Conservation (phyloP, 345 rosid genomes). For the Eucalyptus polybractea region DNA sequence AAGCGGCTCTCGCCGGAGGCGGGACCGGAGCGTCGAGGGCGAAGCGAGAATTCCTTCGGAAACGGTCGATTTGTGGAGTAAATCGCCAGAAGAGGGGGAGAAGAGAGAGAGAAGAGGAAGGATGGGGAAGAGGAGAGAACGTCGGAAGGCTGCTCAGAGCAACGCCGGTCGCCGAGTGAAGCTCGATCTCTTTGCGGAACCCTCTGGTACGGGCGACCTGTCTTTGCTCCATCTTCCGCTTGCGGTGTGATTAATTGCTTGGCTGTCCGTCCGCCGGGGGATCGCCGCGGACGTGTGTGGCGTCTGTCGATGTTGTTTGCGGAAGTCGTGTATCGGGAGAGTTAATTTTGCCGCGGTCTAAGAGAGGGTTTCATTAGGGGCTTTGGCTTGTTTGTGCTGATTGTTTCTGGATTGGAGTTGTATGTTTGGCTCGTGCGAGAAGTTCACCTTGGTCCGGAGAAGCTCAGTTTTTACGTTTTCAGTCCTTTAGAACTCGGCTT, state of each 20-base stretch:
- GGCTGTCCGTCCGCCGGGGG: not conserved
- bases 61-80: not conserved
- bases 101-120: not conserved
- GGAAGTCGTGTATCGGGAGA: not conserved
- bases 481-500: not conserved
- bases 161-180: conserved; percentile 89
- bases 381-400: not conserved
- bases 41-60: not conserved
- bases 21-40: not conserved
- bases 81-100: not conserved
- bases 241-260: not conserved
- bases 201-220: conserved; percentile 55
- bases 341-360: not conserved
- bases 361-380: not conserved
- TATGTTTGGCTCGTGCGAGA: not conserved
- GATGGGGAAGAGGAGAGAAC: conserved; percentile 94
- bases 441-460: not conserved
- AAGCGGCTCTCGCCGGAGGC: not conserved
- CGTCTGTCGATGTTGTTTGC: not conserved
- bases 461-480: not conserved
- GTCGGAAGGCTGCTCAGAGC: conserved; percentile 68
- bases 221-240: not conserved
- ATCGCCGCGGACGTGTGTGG: not conserved
- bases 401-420: not conserved
- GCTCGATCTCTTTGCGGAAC: conserved; percentile 96